Evolutionary conservation across 139 green algal species (phyloP), one percentile per base, ranked within the genome.

Genomic region (Volvox reticuliferus): DNA sequence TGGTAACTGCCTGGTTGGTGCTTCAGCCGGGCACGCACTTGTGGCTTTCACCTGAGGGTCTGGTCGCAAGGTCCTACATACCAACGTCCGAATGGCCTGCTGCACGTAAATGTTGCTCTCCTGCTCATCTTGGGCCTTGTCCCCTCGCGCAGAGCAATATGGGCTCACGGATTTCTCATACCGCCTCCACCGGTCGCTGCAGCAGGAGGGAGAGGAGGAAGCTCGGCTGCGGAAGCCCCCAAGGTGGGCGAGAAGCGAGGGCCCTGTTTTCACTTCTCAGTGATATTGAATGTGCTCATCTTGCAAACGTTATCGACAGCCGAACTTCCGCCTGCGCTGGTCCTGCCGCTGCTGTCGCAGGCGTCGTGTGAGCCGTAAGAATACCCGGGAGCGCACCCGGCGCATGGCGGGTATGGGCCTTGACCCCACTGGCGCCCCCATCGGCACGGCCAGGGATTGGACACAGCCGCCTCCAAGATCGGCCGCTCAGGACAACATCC

Each of bases 351-450:
- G 36, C 35, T 67, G 18, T 37, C 86, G 0, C 90, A 95, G 92
- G 86, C 92, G 92, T 44, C 68, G 91, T 19, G 92, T 89, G 33
- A 94, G 94, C 73, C 93, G 96, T 32, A 98, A 97, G 91, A 96
- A 95, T 63, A 91, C 93, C 9, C 89, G 92, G 28, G 91, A 95
- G 76, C 93, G 96, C 0, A 94, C 96, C 24, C 92, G 92, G 90
- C 94, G 96, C 84, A 97, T 98, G 94, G 93, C 91, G 30, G 96
- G 96, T 12, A 93, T 95, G 93, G 96, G 96, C 1, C 89, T 97
- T 33, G 89, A 96, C 80, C 76, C 91, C 75, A 88, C 79, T 21
- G 77, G 92, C 30, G 69, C 81, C 83, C 92, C 80, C 63, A 33
- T 89, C 12, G 85, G 85, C 6, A 30, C 71, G 3, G 71, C 85